phyloP scores from a whole-genome alignment of 2,329 filamentous ascomycete genomes.

The Juglanconis sp. region DNA sequence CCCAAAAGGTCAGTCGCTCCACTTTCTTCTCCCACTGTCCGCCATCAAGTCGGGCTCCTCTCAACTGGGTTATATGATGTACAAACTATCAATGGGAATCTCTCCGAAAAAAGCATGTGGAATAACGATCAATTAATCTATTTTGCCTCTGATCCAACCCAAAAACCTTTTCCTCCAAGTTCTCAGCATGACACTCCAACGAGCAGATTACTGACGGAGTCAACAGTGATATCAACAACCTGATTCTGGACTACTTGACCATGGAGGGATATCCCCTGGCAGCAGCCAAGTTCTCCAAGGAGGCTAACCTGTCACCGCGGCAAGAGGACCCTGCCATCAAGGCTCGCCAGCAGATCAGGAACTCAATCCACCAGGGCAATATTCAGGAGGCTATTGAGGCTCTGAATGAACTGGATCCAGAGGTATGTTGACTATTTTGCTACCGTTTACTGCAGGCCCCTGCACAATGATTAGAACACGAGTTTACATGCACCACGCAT shows the following conservation, averaged over 20 bases:
- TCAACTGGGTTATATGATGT: constrained; percentile 58
- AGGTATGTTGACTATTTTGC: constrained; percentile 54
- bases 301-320: constrained; percentile 80
- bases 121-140: constrained; percentile 58
- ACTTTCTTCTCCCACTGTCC: constrained; percentile 16
- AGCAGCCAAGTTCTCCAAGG: constrained; percentile 87
- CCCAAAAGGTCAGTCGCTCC: constrained; percentile 75
- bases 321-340: constrained; percentile 71
- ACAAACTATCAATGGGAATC: constrained; percentile 98
- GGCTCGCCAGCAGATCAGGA: constrained; percentile 77
- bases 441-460: constrained; percentile 13
- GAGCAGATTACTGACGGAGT: constrained; percentile 17
- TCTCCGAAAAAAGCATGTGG: constrained; percentile 97
- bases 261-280: constrained; percentile 93
- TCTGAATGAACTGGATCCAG: constrained; percentile 84
- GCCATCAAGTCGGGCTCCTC: constrained; percentile 20
- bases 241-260: constrained; percentile 96
- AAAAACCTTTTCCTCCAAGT: constrained; percentile 25
- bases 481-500: constrained; percentile 99
- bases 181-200: not conserved
- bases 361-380: constrained; percentile 79
- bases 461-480: constrained; percentile 83
- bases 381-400: constrained; percentile 82
- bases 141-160: constrained; percentile 73
- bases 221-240: constrained; percentile 83